phyloP scores from a whole-genome alignment of 2,329 filamentous ascomycete species.

The Lecanicillium sp. region DNA sequence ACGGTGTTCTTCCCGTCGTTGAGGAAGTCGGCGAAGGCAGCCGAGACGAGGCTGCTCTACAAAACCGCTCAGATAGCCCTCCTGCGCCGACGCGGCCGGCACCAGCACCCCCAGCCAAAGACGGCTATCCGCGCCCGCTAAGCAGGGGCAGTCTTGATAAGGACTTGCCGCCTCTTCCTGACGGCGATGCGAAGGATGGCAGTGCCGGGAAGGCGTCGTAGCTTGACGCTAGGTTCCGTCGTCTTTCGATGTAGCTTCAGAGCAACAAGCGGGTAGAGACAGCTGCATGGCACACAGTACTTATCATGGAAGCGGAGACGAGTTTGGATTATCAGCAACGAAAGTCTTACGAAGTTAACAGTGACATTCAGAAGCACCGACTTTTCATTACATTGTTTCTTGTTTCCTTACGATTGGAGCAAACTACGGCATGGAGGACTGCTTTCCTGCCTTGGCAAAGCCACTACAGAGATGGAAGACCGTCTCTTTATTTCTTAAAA shows the following conservation, averaged over 20 bases:
- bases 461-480: no score
- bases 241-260: no score
- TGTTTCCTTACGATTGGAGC: conserved; percentile 9
- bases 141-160: conserved; percentile 22
- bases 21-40: conserved; percentile 80
- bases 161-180: conserved; percentile 25
- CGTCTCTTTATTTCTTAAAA: no score
- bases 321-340: no score
- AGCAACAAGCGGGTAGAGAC: no score
- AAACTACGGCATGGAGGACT: no score
- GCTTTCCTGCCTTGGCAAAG: conserved; percentile 8
- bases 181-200: not conserved
- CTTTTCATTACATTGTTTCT: conserved; percentile 5
- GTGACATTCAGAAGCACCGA: no score
- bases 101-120: conserved; percentile 25
- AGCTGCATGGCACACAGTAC: no score
- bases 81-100: conserved; percentile 36
- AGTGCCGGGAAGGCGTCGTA: not conserved
- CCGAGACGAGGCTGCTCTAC: conserved; percentile 34
- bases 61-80: conserved; percentile 24
- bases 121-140: conserved; percentile 7
- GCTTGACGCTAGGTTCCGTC: not conserved
- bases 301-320: no score
- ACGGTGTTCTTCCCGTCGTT: conserved; percentile 65
- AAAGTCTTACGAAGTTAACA: no score